phyloP scores from a whole-genome alignment of 2,329 filamentous ascomycete genomes.

The Periconia digitata region DNA sequence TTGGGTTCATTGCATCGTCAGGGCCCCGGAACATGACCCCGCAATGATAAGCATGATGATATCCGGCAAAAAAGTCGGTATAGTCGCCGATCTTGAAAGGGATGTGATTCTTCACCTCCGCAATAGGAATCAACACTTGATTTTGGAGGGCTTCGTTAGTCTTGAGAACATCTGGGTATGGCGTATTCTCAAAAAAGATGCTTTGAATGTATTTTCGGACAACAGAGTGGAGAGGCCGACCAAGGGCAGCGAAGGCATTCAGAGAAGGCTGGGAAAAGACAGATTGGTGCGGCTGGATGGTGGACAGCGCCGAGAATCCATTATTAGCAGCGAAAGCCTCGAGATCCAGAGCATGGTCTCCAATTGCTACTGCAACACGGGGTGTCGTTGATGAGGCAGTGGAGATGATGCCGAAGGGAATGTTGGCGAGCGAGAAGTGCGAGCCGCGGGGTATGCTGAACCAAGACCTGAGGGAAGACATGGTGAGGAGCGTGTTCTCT shows the following conservation, averaged over 20 bases:
- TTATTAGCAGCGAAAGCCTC: conserved; percentile 60
- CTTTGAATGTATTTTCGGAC: conserved; percentile 70
- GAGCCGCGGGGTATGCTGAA: conserved; percentile 61
- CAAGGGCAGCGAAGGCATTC: conserved; percentile 74
- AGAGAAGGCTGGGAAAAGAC: conserved; percentile 68
- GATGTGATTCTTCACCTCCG: conserved; percentile 65
- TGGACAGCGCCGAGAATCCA: conserved; percentile 62
- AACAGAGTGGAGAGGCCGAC: conserved; percentile 66
- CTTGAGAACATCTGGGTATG: conserved; percentile 62
- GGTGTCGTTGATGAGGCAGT: conserved; percentile 58
- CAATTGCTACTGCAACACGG: conserved; percentile 71
- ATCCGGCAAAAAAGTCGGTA: conserved; percentile 81
- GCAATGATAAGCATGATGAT: conserved; percentile 75
- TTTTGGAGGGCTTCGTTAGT: conserved; percentile 62
- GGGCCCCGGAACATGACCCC: conserved; percentile 73
- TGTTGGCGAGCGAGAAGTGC: conserved; percentile 76
- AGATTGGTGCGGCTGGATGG: conserved; percentile 58
- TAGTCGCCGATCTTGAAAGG: conserved; percentile 82
- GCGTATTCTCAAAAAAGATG: conserved; percentile 63
- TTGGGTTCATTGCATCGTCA: conserved; percentile 73
- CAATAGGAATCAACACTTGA: conserved; percentile 60
- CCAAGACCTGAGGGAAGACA: conserved; percentile 54
- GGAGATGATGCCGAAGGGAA: conserved; percentile 81
- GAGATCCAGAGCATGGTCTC: conserved; percentile 71
- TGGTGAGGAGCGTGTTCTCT: no score